phyloP scores from a whole-genome alignment of 495 filamentous ascomycete species.

The Hyaloscypha variabilis region DNA sequence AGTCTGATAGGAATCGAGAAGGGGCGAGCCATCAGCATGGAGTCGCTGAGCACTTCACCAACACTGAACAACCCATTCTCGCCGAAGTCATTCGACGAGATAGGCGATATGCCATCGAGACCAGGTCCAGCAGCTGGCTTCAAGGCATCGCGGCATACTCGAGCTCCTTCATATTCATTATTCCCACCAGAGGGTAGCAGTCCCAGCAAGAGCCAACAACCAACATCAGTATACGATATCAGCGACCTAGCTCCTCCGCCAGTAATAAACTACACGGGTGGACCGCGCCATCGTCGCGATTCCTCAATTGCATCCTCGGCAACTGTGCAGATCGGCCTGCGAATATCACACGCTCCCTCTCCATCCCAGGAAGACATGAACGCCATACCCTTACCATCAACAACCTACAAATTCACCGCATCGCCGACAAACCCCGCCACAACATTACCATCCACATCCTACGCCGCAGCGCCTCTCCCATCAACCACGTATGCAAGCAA shows the following conservation, averaged over 20 bases:
- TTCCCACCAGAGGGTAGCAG: conserved; percentile 24
- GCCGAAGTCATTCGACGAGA: conserved; percentile 1
- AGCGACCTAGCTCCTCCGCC: conserved; percentile 29
- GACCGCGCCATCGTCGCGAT: conserved; percentile 33
- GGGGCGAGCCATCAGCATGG: conserved; percentile 26
- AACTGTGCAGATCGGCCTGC: conserved; percentile 43
- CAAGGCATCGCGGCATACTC: conserved; percentile 8
- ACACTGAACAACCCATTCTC: neutral
- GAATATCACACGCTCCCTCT: conserved; percentile 35
- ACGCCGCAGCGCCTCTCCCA: conserved; percentile 4
- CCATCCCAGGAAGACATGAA: conserved; percentile 16
- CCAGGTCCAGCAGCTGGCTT: conserved; percentile 4
- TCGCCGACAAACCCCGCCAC: neutral
- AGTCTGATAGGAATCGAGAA: conserved; percentile 27
- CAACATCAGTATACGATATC: conserved; percentile 27
- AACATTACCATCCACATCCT: conserved; percentile 25
- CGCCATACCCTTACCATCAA: conserved; percentile 19
- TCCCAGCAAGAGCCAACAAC: conserved; percentile 9
- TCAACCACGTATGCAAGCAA: conserved; percentile 3
- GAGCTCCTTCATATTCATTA: conserved; percentile 28
- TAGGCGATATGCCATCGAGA: neutral
- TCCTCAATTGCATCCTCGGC: conserved; percentile 37
- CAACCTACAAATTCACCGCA: conserved; percentile 21
- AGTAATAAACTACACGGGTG: conserved; percentile 18
- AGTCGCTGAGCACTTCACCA: conserved; percentile 18